phyloP scores from a whole-genome alignment of 257 asterid genomes.

The Solanum pennellii region DNA sequence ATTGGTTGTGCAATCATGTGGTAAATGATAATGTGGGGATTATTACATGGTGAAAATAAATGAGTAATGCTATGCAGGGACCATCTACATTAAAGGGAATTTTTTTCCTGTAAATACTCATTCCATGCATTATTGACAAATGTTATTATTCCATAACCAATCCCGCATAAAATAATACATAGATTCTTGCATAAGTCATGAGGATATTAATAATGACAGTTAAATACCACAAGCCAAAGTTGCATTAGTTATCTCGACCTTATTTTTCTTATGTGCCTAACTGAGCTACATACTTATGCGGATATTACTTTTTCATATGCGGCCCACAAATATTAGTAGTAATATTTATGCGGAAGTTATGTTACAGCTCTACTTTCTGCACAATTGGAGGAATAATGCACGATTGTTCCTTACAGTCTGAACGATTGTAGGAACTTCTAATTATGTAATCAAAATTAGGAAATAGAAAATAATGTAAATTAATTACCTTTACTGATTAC shows the following conservation, averaged over 20 bases:
- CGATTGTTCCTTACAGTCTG: too few species aligned
- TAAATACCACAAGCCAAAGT: background rate
- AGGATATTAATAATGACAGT: background rate
- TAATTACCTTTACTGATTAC: too few species aligned
- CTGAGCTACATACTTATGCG: background rate
- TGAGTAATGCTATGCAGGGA: background rate
- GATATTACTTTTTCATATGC: background rate
- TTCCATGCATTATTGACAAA: background rate
- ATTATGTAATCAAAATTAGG: too few species aligned
- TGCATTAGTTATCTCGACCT: background rate
- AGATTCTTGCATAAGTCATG: background rate
- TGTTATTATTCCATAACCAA: background rate
- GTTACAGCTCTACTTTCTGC: too few species aligned
- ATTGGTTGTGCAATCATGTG: too few species aligned
- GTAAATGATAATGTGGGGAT: too few species aligned
- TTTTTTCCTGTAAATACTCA: background rate
- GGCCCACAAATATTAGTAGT: background rate
- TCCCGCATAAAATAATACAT: background rate
- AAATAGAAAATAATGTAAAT: too few species aligned
- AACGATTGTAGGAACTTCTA: too few species aligned
- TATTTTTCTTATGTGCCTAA: too few species aligned
- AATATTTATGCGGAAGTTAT: too few species aligned
- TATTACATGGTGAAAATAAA: too few species aligned
- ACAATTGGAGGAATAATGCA: too few species aligned
- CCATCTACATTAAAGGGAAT: background rate